Conservation (phyloP, 257 asterid species). For the Oldenlandia corymbosa region DNA sequence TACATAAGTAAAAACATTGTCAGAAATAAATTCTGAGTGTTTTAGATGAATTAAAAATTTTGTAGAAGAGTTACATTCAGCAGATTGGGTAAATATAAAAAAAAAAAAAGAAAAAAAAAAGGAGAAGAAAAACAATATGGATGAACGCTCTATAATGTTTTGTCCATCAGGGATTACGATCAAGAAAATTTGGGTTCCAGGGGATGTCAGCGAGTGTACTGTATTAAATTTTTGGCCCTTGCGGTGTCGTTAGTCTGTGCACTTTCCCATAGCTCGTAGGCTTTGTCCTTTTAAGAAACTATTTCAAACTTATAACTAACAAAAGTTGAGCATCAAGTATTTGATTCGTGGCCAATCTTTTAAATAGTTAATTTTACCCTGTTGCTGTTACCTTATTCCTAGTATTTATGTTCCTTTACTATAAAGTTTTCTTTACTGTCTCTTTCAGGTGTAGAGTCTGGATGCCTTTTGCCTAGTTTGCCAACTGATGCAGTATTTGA, state of each 20-base stretch:
- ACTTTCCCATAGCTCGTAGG: too few species aligned
- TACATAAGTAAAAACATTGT: too few species aligned
- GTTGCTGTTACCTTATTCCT: neutral
- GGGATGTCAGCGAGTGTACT: neutral
- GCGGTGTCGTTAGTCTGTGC: too few species aligned
- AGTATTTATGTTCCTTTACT: too few species aligned
- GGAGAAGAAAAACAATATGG: neutral
- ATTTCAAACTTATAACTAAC: too few species aligned
- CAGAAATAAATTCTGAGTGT: neutral
- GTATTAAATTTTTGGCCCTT: too few species aligned
- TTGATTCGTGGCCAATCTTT: too few species aligned
- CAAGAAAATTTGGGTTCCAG: neutral
- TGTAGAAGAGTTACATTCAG: neutral
- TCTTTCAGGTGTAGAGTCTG: slow-evolving; percentile 50
- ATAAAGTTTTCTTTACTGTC: neutral
- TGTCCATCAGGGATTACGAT: neutral
- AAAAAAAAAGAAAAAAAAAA: neutral
- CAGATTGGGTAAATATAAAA: neutral
- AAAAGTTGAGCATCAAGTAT: too few species aligned
- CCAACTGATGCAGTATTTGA: slow-evolving; percentile 87
- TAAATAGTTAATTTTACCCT: neutral
- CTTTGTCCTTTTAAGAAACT: too few species aligned
- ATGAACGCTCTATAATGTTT: too few species aligned
- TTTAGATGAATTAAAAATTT: neutral
- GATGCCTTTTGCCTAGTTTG: slow-evolving; percentile 93